These are phyloP conservation scores for Clonostachys solani DNA, from an alignment of 2,329 filamentous ascomycete species.

Conservation along the genomic window DNA sequence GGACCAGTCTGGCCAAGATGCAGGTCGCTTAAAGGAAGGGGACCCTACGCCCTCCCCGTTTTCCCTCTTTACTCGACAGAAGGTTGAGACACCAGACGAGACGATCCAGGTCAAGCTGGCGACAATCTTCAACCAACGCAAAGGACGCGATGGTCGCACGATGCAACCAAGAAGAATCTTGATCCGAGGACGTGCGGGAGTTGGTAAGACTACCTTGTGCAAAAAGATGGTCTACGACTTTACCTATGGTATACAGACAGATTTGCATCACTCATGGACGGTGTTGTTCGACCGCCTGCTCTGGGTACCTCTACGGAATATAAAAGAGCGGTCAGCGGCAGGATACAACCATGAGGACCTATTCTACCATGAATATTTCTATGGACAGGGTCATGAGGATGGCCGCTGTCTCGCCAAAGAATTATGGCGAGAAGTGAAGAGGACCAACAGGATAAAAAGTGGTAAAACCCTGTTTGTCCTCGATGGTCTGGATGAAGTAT, in stretches of 20 bases:
- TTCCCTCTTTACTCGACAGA: slow-evolving; percentile 18
- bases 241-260: slow-evolving; percentile 5
- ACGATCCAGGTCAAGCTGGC: slow-evolving; percentile 13
- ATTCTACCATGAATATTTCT: slow-evolving; percentile 20
- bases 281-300: slow-evolving; percentile 26
- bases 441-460: too few relatives aligned
- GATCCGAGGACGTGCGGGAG: slow-evolving; percentile 27
- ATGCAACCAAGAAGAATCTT: slow-evolving; percentile 21
- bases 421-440: too few relatives aligned
- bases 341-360: slow-evolving; percentile 15
- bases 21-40: too few relatives aligned
- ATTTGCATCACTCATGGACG: slow-evolving; percentile 6
- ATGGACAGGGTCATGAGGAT: slow-evolving; percentile 1
- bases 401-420: slow-evolving; percentile 8
- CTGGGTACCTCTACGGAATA: slow-evolving; percentile 30
- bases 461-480: slow-evolving; percentile 28
- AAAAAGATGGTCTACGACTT: slow-evolving; percentile 34
- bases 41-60: slow-evolving; percentile 10
- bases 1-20: slow-evolving; percentile 9
- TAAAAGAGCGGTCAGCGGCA: slow-evolving; percentile 12
- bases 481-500: slow-evolving; percentile 38
- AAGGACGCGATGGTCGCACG: slow-evolving; percentile 4
- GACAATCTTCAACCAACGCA: slow-evolving; percentile 17
- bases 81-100: slow-evolving; percentile 14
- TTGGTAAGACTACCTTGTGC: slow-evolving; percentile 34